phyloP scores from a whole-genome alignment of 441 rosid species.

The Aleurites moluccanus region DNA sequence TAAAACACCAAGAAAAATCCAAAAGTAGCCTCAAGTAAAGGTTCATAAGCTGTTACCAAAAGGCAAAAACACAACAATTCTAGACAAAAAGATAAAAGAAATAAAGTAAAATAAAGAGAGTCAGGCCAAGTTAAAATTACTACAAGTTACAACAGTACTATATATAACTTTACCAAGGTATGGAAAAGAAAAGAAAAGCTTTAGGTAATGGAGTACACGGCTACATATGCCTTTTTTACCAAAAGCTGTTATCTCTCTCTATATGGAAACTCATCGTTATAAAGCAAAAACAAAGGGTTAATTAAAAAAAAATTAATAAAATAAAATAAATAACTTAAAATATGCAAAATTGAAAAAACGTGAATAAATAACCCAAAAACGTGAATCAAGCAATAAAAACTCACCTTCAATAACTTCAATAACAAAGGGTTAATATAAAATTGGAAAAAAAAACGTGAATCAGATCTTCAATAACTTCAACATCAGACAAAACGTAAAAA shows the following conservation, averaged over 20 bases:
- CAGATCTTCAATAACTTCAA: too few relatives aligned
- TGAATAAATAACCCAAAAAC: too few relatives aligned
- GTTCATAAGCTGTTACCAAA: background rate
- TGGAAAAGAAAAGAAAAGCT: background rate
- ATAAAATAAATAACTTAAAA: too few relatives aligned
- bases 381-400: too few relatives aligned
- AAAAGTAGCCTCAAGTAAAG: background rate
- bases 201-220: background rate
- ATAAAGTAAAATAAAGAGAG: background rate
- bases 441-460: too few relatives aligned
- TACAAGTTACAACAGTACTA: background rate
- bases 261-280: too few relatives aligned
- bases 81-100: slow-evolving; percentile 5
- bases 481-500: too few relatives aligned
- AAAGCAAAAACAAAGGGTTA: background rate
- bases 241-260: background rate
- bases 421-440: too few relatives aligned
- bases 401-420: too few relatives aligned
- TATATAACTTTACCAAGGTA: background rate
- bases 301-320: too few relatives aligned
- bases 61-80: background rate
- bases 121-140: background rate
- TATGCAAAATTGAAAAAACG: too few relatives aligned
- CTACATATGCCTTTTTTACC: background rate
- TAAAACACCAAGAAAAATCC: background rate